A percentile compares a stretch with the other conserved stretches of the same genome.
Evolutionary conservation across 257 asterid genomes (phyloP).

Genomic region (Dorcoceras hygrometricum): DNA sequence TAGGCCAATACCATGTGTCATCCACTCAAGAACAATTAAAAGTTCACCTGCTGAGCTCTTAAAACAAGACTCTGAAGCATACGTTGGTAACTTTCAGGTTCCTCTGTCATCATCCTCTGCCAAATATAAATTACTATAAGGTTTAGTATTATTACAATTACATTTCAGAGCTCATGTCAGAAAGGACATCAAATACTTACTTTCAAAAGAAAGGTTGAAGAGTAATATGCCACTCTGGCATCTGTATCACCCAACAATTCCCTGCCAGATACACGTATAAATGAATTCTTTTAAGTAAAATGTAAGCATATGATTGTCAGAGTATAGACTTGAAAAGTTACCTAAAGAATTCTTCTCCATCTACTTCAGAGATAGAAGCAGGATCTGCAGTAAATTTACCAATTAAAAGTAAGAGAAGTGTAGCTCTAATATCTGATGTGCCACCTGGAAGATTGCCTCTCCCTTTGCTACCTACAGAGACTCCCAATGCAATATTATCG

Average conservation of each 20-base stretch:
- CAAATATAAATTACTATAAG: slow-evolving; percentile 27
- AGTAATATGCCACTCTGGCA: slow-evolving; percentile 98
- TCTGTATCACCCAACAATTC: slow-evolving; percentile 91
- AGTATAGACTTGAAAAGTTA: slow-evolving; percentile 30
- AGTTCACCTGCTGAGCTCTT: slow-evolving; percentile 90
- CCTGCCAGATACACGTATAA: slow-evolving; percentile 45
- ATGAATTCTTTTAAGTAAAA: slow-evolving; percentile 13
- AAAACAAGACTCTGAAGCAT: slow-evolving; percentile 93
- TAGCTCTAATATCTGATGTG: slow-evolving; percentile 95
- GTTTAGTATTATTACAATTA: slow-evolving; percentile 1
- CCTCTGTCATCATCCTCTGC: slow-evolving; percentile 99
- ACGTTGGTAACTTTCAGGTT: slow-evolving; percentile 89
- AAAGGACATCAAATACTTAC: slow-evolving; percentile 44
- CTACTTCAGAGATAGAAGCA: slow-evolving; percentile 77
- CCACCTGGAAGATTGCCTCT: slow-evolving; percentile 99
- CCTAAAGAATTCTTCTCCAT: slow-evolving; percentile 96
- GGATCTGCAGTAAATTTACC: slow-evolving; percentile 98
- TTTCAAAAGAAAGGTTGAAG: slow-evolving; percentile 97
- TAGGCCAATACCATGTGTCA: slow-evolving; percentile 5
- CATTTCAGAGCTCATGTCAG: slow-evolving; percentile 25
- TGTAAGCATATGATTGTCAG: slow-evolving; percentile 19
- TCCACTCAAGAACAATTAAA: slow-evolving; percentile 16
- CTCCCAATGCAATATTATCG: slow-evolving; percentile 96
- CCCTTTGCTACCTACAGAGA: slow-evolving; percentile 99
- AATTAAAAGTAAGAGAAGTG: slow-evolving; percentile 92